Conservation (phyloP, 2,329 filamentous ascomycete species). For the Pseudogymnoascus sp. region DNA sequence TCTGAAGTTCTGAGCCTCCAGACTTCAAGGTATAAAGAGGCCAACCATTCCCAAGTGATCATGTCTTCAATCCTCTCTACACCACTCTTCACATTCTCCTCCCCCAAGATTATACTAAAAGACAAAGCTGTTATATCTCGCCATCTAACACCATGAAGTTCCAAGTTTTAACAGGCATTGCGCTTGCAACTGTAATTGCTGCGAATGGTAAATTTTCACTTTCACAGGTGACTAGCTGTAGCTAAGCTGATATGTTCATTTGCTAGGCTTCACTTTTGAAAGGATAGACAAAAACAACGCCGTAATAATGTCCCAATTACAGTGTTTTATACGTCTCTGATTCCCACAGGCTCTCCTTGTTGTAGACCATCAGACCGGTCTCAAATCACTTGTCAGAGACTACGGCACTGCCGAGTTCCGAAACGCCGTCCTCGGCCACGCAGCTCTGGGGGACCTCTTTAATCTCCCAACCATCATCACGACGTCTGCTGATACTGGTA, state of each 20-base stretch:
- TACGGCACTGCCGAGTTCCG: slow-evolving; percentile 57
- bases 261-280: slow-evolving; percentile 24
- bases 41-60: not conserved
- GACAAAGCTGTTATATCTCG: not conserved
- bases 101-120: not conserved
- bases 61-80: not conserved
- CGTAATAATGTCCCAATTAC: slow-evolving; percentile 14
- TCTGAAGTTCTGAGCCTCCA: not conserved
- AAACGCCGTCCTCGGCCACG: slow-evolving; percentile 60
- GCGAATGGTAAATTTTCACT: not conserved
- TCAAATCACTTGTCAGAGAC: slow-evolving; percentile 54
- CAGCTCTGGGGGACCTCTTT: slow-evolving; percentile 57
- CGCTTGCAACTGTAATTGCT: not conserved
- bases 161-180: slow-evolving; percentile 1
- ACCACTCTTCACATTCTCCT: not conserved
- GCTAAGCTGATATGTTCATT: not conserved
- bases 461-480: slow-evolving; percentile 61
- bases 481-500: slow-evolving; percentile 54
- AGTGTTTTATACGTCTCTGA: not conserved
- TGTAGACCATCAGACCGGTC: slow-evolving; percentile 51
- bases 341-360: slow-evolving; percentile 42
- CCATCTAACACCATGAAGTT: slow-evolving; percentile 6
- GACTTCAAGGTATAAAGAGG: not conserved
- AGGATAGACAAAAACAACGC: slow-evolving; percentile 30
- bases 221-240: not conserved